Base-by-base conservation (phyloP, 768 basidiomycete species). In the Auriscalpium orientale region DNA sequence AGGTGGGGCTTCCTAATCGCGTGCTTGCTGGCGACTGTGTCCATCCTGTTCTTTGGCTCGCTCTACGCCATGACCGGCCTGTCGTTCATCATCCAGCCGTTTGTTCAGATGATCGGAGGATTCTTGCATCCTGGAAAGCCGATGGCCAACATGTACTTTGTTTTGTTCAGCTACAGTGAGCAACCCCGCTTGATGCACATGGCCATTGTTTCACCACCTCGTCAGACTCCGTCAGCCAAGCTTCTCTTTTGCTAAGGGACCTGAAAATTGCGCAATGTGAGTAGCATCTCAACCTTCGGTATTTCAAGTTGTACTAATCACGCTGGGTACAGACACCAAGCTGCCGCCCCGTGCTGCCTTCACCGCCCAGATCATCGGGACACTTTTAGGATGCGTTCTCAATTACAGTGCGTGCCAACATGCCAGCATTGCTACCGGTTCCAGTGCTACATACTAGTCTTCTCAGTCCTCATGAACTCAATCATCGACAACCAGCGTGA, bases 391-490 rank as follows among this genome's bases (percentile, higher is more conserved):
- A 33, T 59, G 66, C 3, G 33, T 74, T 1, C 62, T 74, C 51
- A 74, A 74, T 63, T 73, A 70, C 67, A 33, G 59, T 57, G 20
- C 12, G 52, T 28, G 34, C 5, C 40, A 1, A 28, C 36, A n/a
- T n/a, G n/a, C n/a, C n/a, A n/a, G n/a, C n/a, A n/a, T n/a, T n/a
- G n/a, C n/a, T n/a, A n/a, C 18, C 10, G 4, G 38, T 46, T 7
- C 8, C 34, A 8, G 20, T 49, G 37, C 45, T n/a, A n/a, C n/a
- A n/a, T n/a, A 22, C 4, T 33, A 21, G 6, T 9, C 13, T 15
- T 2, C 15, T 33, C 47, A 58, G 77, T 83, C 46, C 62, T 85
- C 51, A 83, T 83, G 82, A 82, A 80, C 58, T 74, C 75, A 1
- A 79, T 85, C 56, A 74, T 85, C 63, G 71, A 73, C 51, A 73